Percentiles rank a stretch among this genome's conserved stretches.
Evolutionary conservation across 352 stramenopile genomes (phyloP).

Genomic region (Pythium dissotocum): DNA sequence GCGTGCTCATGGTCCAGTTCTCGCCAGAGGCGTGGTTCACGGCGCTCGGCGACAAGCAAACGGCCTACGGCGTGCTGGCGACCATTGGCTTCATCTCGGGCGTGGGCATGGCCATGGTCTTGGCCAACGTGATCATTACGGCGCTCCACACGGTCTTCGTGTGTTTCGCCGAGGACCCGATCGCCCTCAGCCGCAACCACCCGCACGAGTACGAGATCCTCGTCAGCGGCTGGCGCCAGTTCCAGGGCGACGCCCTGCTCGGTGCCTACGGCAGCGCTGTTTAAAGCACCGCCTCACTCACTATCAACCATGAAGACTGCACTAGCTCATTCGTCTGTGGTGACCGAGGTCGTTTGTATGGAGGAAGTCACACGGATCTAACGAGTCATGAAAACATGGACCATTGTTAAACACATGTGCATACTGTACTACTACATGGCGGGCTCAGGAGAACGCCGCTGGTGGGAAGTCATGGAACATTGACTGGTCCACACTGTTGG

Average conservation of each 20-base stretch:
- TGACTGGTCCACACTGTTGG: slow-evolving; percentile 5
- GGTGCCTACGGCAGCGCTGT: slow-evolving; percentile 69
- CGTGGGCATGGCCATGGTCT: slow-evolving; percentile 80
- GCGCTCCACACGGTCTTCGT: slow-evolving; percentile 87
- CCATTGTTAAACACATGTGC: background rate
- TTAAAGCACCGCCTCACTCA: slow-evolving; percentile 34
- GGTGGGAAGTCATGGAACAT: slow-evolving; percentile 6
- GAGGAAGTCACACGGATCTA: background rate
- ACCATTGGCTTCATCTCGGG: slow-evolving; percentile 79
- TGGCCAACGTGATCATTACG: slow-evolving; percentile 82
- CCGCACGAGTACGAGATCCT: slow-evolving; percentile 79
- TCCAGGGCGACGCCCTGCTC: slow-evolving; percentile 74
- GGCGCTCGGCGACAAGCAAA: slow-evolving; percentile 44
- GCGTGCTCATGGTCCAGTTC: slow-evolving; percentile 70
- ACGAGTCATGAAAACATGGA: background rate
- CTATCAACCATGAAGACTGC: background rate
- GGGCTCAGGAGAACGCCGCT: slow-evolving; percentile 17
- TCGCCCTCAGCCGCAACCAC: slow-evolving; percentile 83
- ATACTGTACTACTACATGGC: background rate
- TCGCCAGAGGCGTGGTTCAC: slow-evolving; percentile 58
- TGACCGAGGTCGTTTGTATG: background rate
- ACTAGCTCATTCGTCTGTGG: slow-evolving; percentile 1
- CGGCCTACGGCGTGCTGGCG: slow-evolving; percentile 57
- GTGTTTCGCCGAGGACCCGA: slow-evolving; percentile 86
- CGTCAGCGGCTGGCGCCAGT: slow-evolving; percentile 77